These are phyloP conservation scores for Pachyrhizus erosus DNA, from an alignment of 306 rosid species.

Conservation along the genomic window DNA sequence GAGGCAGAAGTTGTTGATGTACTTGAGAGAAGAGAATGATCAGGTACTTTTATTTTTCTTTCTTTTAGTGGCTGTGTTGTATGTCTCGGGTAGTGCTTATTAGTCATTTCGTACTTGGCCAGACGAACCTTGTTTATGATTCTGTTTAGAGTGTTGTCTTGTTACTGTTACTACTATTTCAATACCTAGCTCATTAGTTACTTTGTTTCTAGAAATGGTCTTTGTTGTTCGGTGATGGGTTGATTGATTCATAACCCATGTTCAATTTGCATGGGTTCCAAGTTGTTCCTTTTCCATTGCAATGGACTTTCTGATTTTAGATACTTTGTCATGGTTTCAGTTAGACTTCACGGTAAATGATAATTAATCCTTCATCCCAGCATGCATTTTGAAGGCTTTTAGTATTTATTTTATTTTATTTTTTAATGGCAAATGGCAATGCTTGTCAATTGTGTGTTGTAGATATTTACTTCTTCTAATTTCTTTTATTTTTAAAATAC, in stretches of 20 bases:
- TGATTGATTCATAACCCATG: slow-evolving; percentile 6
- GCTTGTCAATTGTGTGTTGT: slow-evolving; percentile 26
- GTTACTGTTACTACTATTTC: not conserved
- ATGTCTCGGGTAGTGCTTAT: slow-evolving; percentile 4
- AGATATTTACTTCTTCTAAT: slow-evolving; percentile 40
- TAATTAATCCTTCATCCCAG: not conserved
- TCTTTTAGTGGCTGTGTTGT: not conserved
- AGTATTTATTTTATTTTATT: not conserved
- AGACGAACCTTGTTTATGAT: slow-evolving; percentile 1
- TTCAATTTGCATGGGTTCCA: slow-evolving; percentile 4
- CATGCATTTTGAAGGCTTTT: not conserved
- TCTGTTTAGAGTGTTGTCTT: not conserved
- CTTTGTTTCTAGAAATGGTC: slow-evolving; percentile 32
- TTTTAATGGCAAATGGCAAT: not conserved
- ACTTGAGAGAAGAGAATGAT: slow-evolving; percentile 84
- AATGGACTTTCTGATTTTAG: slow-evolving; percentile 8
- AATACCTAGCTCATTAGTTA: slow-evolving; percentile 18
- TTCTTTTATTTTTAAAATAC: slow-evolving; percentile 46
- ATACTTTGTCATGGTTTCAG: slow-evolving; percentile 1
- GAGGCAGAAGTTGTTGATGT: slow-evolving; percentile 79
- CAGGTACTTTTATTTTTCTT: slow-evolving; percentile 58
- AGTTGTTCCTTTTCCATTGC: not conserved
- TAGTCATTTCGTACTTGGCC: not conserved
- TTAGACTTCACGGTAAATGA: slow-evolving; percentile 20
- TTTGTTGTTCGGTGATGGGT: slow-evolving; percentile 17